Evolutionary conservation across 2,329 filamentous ascomycete species (phyloP), one percentile per base, ranked within the genome.

Genomic region (Ophiostoma fasciatum): DNA sequence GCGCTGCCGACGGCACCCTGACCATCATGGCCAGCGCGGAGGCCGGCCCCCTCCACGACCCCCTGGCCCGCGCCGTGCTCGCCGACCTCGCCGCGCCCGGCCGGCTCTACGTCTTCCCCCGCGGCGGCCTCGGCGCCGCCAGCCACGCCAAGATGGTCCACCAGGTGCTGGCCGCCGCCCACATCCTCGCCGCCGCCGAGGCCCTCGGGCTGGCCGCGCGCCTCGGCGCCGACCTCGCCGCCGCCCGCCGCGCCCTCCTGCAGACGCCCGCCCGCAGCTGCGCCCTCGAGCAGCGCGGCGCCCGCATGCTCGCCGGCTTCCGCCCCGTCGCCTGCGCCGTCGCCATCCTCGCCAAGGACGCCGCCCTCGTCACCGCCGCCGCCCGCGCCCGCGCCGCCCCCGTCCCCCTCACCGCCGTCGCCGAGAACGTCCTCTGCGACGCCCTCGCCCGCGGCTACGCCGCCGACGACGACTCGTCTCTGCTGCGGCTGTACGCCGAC

Each of bases 1-100:
- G 79, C 23, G 79, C 79, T 2, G 77, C 75, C 0, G 68, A 78
- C 33, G 80, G 80, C 4, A 82, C 78, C 0, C 58, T 85, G 28
- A 80, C 77, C 7, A 84, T 87, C 50, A 82, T 87, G 70, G 77
- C 77, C 0, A 73, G 74, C 2, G 77, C 66, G 0, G 59, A 68
- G 0, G 62, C 68, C 1, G 62, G 60, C 3, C 71, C 71, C 5
- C 56, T 83, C 3, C 71, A 72, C 8, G 55, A 83, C 2, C 59
- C 64, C 23, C 68, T 66, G 38, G 75, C 66, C 1, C 63, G 62
- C 17, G 65, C 62, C 32, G 55, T 84, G 2, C 61, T 85, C 3
- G 61, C 71, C 35, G 68, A 69, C 45, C 71, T 87, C 61, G 70
- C 78, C 2, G 71, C 70, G 38, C 55, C 60, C 3, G 44, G 48